These are phyloP conservation scores for Lecanoromycetidae sp. DNA, from an alignment of 2,329 filamentous ascomycete genomes.

Conservation along the genomic window DNA sequence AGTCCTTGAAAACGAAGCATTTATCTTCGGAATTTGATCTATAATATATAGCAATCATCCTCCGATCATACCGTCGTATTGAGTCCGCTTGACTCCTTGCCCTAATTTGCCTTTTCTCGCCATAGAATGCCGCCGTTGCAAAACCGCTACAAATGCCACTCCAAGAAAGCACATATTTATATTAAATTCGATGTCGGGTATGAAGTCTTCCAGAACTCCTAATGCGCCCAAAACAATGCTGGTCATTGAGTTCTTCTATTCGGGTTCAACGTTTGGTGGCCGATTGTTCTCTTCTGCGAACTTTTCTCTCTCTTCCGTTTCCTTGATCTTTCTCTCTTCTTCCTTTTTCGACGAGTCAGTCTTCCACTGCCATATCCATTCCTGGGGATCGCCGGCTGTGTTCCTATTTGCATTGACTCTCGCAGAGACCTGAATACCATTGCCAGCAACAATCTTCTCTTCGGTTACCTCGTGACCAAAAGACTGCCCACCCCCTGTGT, in stretches of 20 bases:
- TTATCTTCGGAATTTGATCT: too few species aligned
- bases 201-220: slow-evolving; percentile 1
- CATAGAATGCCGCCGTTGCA: neutral
- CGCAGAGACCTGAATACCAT: slow-evolving; percentile 11
- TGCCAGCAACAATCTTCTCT: slow-evolving; percentile 11
- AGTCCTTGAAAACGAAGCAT: too few species aligned
- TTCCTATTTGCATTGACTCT: slow-evolving; percentile 11
- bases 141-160: too few species aligned
- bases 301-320: neutral
- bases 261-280: too few species aligned
- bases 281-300: neutral
- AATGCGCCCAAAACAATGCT: neutral
- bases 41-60: too few species aligned
- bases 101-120: too few species aligned
- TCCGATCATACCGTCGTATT: too few species aligned
- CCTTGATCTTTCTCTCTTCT: neutral
- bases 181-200: neutral
- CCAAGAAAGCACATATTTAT: neutral
- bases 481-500: slow-evolving; percentile 9
- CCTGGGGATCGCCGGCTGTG: neutral
- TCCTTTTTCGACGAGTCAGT: slow-evolving; percentile 5
- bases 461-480: slow-evolving; percentile 13
- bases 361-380: slow-evolving; percentile 11
- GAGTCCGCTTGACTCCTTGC: neutral
- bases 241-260: neutral